phyloP scores from a whole-genome alignment of 176 grass and related monocot species.

The Avena atlantica region DNA sequence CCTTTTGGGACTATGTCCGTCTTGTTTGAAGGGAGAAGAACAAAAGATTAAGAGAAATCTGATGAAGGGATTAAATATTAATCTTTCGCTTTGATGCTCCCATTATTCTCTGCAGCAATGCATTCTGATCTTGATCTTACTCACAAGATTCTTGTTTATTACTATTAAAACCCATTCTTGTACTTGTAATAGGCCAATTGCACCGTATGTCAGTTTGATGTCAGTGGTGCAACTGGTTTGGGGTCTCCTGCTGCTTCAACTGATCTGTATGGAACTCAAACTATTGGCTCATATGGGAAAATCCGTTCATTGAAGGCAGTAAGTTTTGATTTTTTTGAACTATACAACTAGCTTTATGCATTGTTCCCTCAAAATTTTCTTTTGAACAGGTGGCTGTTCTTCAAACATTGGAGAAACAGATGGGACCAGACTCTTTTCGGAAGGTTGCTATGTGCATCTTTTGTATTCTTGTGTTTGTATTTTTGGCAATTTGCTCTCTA shows the following conservation, averaged over 20 bases:
- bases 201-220: constrained; percentile 88
- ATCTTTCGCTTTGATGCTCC: constrained; percentile 22
- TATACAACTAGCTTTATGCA: constrained; percentile 29
- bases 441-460: constrained; percentile 64
- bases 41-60: background rate
- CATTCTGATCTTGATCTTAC: constrained; percentile 10
- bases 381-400: constrained; percentile 82
- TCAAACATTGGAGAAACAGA: constrained; percentile 99
- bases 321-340: constrained; percentile 48
- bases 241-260: constrained; percentile 79
- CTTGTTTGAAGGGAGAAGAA: constrained; percentile 6
- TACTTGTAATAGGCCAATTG: constrained; percentile 73
- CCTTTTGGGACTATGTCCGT: background rate
- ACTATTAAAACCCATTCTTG: constrained; percentile 14
- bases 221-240: constrained; percentile 81
- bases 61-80: background rate
- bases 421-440: constrained; percentile 89
- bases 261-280: constrained; percentile 96
- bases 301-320: constrained; percentile 95
- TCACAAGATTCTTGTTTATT: constrained; percentile 9
- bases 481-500: constrained; percentile 31
- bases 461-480: background rate
- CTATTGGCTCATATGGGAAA: constrained; percentile 92
- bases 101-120: constrained; percentile 3
- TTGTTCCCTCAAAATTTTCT: constrained; percentile 40